Base-by-base conservation (phyloP, 768 basidiomycete genomes). In the Phlebiopsis flavidoalba region DNA sequence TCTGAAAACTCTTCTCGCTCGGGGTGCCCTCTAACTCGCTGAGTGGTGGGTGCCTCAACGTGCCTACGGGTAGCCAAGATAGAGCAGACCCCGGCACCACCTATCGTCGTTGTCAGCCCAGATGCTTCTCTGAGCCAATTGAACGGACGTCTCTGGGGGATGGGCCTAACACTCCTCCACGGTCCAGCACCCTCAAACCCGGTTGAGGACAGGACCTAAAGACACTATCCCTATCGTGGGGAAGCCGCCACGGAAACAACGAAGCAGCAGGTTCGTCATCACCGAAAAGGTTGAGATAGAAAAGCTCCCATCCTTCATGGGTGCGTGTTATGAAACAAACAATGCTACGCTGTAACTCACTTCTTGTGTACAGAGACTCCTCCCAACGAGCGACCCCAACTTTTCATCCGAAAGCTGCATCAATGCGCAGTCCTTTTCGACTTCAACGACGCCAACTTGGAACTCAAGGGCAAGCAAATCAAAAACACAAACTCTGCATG, bases 351-450 rank as follows among this genome's bases (percentile, higher is more conserved):
- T 52, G 58, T 46, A 37, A 63, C 61, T 64, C 26, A 62, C 57
- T 65, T 62, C 47, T 63, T 50, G n/a, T 50, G 53, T 37, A 11
- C 21, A 98, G 97, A 99, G 79, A 95, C 90, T 2, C 83, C 94
- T 53, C 84, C 88, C 5, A 84, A 79, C 65, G 97, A 98, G 73
- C 88, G 96, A 37, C 86, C 93, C 36, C 87, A 89, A 62, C 80
- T 99, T 40, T 98, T 99, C 73, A 79, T 98, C 70, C 93, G 83
- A 75, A 99, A 99, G 75, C 82, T 99, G 57, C 88, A 90, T 73
- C 97, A 99, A 72, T 98, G 96, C 76, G 87, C 91, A 59, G 95
- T 98, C 64, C 77, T 99, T 46, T 99, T 99, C 74, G 97, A 99
- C 76, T 99, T 99, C 76, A 98, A 98, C 71, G 97, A 99, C 72